Evolutionary conservation across 306 rosid genomes (phyloP).

Genomic region (Abrus pulchellus): DNA sequence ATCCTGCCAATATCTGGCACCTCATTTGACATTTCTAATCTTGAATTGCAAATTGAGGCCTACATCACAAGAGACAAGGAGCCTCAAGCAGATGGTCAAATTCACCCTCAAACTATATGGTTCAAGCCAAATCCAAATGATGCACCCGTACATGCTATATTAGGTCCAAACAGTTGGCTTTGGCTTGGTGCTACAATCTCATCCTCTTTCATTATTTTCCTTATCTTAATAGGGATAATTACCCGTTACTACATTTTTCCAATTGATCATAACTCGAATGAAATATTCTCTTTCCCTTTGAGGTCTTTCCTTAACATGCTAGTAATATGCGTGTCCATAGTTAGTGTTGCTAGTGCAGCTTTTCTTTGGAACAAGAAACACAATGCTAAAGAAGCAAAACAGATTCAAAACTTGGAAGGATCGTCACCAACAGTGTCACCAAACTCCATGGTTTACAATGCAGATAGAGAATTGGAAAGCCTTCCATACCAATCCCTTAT

Average conservation of each 20-base stretch:
- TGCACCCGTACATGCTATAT: constrained; percentile 56
- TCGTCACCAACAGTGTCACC: constrained; percentile 59
- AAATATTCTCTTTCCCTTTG: constrained; percentile 49
- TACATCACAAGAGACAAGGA: constrained; percentile 72
- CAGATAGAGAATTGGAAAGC: constrained; percentile 74
- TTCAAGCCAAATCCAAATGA: constrained; percentile 67
- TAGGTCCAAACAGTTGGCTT: constrained; percentile 77
- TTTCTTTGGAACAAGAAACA: constrained; percentile 62
- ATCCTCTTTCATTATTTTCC: constrained; percentile 69
- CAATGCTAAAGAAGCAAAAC: constrained; percentile 49
- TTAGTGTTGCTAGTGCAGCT: constrained; percentile 50
- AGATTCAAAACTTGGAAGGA: constrained; percentile 63
- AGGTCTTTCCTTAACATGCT: constrained; percentile 60
- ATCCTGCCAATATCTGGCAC: constrained; percentile 64
- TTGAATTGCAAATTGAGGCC: constrained; percentile 69
- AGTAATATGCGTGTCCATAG: constrained; percentile 62
- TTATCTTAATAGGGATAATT: constrained; percentile 61
- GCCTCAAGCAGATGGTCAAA: constrained; percentile 29
- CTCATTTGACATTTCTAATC: constrained; percentile 50
- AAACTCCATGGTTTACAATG: constrained; percentile 46
- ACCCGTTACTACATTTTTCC: constrained; percentile 73
- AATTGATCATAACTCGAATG: constrained; percentile 68
- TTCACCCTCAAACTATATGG: constrained; percentile 49
- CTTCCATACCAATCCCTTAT: constrained; percentile 62
- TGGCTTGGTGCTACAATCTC: constrained; percentile 77